A percentile compares a stretch with the other conserved stretches of the same genome.
Conservation (phyloP, 495 filamentous ascomycete species). For the Pseudomonodictys pantanalensis region DNA sequence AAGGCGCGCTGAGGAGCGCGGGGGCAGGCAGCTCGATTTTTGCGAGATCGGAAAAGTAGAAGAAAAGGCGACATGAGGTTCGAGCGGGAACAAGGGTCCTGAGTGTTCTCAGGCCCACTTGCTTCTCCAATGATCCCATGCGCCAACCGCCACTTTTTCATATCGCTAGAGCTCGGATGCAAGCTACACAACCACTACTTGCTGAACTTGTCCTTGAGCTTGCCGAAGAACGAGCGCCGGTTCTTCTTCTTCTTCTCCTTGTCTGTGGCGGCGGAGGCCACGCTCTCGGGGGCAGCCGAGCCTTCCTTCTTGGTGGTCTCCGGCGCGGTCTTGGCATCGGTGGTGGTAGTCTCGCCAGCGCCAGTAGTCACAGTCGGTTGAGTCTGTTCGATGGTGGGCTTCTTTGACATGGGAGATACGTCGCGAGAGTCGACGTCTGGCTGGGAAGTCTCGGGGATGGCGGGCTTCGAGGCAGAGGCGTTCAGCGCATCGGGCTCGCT, state of each 20-base stretch:
- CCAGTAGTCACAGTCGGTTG: slow-evolving; percentile 38
- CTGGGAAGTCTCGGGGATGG: slow-evolving; percentile 2
- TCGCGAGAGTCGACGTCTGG: slow-evolving; percentile 31
- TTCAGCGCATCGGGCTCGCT: slow-evolving; percentile 23
- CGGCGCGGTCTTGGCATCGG: slow-evolving; percentile 23
- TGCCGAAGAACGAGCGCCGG: slow-evolving; percentile 55
- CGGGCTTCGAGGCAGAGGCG: slow-evolving; percentile 10
- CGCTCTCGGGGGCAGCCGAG: slow-evolving; percentile 35
- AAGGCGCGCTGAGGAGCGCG: neutral
- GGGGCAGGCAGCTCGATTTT: too few species aligned
- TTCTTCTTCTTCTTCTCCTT: slow-evolving; percentile 63
- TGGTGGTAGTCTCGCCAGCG: slow-evolving; percentile 24
- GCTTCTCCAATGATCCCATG: neutral
- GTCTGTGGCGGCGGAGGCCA: slow-evolving; percentile 36
- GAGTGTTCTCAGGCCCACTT: neutral
- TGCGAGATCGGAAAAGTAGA: too few species aligned
- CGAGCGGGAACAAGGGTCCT: neutral
- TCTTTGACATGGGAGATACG: slow-evolving; percentile 39
- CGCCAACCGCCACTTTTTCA: neutral
- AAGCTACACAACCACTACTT: neutral
- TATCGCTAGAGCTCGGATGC: neutral
- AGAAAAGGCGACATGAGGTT: neutral
- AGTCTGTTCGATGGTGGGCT: slow-evolving; percentile 27
- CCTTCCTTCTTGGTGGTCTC: slow-evolving; percentile 27
- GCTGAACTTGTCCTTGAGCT: slow-evolving; percentile 56